Base-by-base conservation (phyloP, 352 stramenopile genomes). In the Nothophytophthora sp. region DNA sequence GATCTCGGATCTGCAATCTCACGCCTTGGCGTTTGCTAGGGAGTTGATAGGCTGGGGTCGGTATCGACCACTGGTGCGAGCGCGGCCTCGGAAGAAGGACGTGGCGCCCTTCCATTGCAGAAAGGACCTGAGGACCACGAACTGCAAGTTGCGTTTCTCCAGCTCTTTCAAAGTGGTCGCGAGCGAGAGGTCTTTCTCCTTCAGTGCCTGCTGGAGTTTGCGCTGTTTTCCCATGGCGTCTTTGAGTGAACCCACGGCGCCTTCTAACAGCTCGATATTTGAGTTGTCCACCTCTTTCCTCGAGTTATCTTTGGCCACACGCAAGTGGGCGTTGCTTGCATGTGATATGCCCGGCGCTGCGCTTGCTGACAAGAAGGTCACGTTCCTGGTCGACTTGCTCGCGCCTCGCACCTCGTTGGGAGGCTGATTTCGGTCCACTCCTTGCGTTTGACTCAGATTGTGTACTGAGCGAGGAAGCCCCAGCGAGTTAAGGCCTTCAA, bases 181-280 rank as follows among this genome's bases (percentile, higher is more conserved):
- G 25, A 72, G 35, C 15, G 63, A 55, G 3, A 39, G 43, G 5
- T 62, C 50, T 15, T 66, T 67, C 3, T 72, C 47, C 20, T 63
- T 67, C 4, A 82, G 42, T 9, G 55, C 44, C 10, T 51, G 41
- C 20, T 82, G 55, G 5, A 79, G 58, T 4, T 42, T 37, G 23
- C 37, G 42, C 23, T 70, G 68, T 37, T 73, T 73, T n/a, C 70
- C 48, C 40, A 67, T 71, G 18, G 55, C 66, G n/a, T 55, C 60
- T 41, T 57, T 72, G 25, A 82, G 60, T 8, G 66, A 76, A 4
- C 48, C 54, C 2, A 82, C 70, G 12, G 60, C 65, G 18, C 65
- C 55, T 55, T 82, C 72, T 32, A 77, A 57, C 19, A 75, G 37
- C 35, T 67, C 60, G 34, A 79, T 73, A 19, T 67, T 82, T 1